Percentiles rank a stretch among this genome's conserved stretches.
Evolutionary conservation across 768 basidiomycete genomes (phyloP).

Genomic region (Rubroboletus satanas): DNA sequence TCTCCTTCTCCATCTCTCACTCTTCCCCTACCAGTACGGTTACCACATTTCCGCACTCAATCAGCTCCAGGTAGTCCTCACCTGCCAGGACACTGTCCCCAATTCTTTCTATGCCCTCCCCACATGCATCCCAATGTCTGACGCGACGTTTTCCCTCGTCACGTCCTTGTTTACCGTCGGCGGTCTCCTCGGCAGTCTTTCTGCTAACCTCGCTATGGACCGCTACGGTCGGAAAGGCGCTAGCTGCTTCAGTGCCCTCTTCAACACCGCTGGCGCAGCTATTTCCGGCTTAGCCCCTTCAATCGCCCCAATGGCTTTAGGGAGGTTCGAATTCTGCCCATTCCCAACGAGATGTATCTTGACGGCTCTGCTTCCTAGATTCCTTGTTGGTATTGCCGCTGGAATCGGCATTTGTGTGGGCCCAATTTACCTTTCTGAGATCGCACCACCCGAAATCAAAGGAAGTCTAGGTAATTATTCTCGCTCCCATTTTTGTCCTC

Average conservation of each 20-base stretch:
- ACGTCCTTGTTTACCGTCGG: slow-evolving; percentile 87
- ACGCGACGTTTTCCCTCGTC: slow-evolving; percentile 73
- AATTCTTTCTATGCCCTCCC: slow-evolving; percentile 43
- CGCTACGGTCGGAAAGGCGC: slow-evolving; percentile 68
- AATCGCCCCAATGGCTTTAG: slow-evolving; percentile 53
- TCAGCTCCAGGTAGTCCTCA: slow-evolving; percentile 76
- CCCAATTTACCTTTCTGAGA: slow-evolving; percentile 82
- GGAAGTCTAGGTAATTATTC: slow-evolving; percentile 66
- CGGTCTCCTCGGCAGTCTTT: slow-evolving; percentile 73
- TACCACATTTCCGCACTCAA: slow-evolving; percentile 92
- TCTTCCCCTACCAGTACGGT: slow-evolving; percentile 55
- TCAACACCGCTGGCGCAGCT: slow-evolving; percentile 55
- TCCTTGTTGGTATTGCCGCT: slow-evolving; percentile 65
- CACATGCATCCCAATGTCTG: slow-evolving; percentile 76
- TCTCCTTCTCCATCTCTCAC: background rate
- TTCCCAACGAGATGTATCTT: background rate
- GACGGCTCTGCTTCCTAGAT: slow-evolving; percentile 33
- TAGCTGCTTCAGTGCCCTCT: slow-evolving; percentile 50
- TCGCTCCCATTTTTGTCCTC: background rate
- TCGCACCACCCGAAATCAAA: slow-evolving; percentile 72
- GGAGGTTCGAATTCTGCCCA: slow-evolving; percentile 47
- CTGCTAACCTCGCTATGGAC: slow-evolving; percentile 67
- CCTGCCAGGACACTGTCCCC: slow-evolving; percentile 46
- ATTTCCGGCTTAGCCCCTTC: slow-evolving; percentile 66
- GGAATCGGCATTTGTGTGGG: slow-evolving; percentile 75